These are phyloP conservation scores for Castanea crenata DNA, from an alignment of 306 rosid species.

Conservation along the genomic window DNA sequence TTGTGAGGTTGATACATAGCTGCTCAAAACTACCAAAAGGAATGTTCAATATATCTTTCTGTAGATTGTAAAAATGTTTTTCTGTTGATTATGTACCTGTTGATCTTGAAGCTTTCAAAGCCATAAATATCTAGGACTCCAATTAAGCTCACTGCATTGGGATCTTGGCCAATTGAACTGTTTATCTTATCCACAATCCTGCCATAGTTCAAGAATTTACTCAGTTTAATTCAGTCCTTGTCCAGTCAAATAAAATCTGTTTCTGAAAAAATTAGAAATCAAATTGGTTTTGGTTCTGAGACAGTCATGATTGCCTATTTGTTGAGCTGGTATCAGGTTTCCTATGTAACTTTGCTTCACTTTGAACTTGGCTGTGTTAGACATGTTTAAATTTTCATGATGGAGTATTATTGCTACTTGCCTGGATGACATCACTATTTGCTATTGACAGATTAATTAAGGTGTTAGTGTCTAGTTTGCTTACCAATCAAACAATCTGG, in stretches of 20 bases:
- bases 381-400: neutral
- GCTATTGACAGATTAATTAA: neutral
- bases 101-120: conserved; percentile 88
- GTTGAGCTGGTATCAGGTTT: neutral
- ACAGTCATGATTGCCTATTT: conserved; percentile 5
- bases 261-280: neutral
- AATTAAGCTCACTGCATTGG: conserved; percentile 64
- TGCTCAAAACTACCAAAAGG: conserved; percentile 69
- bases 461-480: conserved; percentile 5
- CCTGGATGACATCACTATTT: conserved; percentile 6
- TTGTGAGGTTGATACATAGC: conserved; percentile 84
- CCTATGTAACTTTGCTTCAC: neutral
- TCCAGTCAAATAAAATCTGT: conserved; percentile 2
- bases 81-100: conserved; percentile 48
- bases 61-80: conserved; percentile 2
- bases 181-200: conserved; percentile 89
- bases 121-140: conserved; percentile 95
- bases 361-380: neutral
- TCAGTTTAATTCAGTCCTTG: conserved; percentile 12
- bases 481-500: conserved; percentile 81
- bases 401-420: neutral
- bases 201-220: conserved; percentile 33
- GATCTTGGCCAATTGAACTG: conserved; percentile 85
- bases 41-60: conserved; percentile 4
- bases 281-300: neutral